Evolutionary conservation across 306 rosid genomes (phyloP).

Genomic region (Glycine soja): DNA sequence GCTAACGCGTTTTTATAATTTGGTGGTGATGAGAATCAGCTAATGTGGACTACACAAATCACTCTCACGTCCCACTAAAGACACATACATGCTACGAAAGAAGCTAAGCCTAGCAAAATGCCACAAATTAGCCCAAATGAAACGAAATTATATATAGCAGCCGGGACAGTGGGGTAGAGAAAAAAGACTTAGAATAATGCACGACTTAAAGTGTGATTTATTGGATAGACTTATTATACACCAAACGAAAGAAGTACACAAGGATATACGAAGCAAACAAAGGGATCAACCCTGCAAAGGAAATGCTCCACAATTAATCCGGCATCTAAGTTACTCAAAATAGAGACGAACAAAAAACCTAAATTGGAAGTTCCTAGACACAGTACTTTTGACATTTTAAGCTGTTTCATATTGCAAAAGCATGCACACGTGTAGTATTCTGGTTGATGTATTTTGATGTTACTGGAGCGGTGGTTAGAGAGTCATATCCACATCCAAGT

Average conservation of each 20-base stretch:
- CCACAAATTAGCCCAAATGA: background rate
- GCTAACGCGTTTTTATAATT: background rate
- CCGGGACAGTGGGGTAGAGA: constrained; percentile 11
- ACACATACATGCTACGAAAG: background rate
- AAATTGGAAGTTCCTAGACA: constrained; percentile 18
- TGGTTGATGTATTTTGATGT: background rate
- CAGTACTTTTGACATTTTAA: background rate
- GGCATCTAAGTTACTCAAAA: constrained; percentile 12
- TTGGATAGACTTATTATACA: background rate
- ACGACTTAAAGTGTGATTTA: background rate
- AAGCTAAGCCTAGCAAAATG: constrained; percentile 9
- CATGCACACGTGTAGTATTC: constrained; percentile 29
- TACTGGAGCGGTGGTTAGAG: constrained; percentile 22
- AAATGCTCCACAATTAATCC: background rate
- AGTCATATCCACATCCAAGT: background rate
- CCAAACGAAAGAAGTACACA: constrained; percentile 6
- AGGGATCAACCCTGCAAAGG: background rate
- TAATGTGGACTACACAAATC: constrained; percentile 16
- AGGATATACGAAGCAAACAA: background rate
- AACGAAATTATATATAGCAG: background rate
- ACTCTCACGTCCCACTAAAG: background rate
- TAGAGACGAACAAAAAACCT: background rate
- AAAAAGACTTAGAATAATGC: background rate
- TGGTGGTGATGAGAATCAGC: background rate
- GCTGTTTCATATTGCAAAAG: background rate